These are phyloP conservation scores for Xylaria arbuscula DNA, from an alignment of 2,329 filamentous ascomycete genomes.

Conservation along the genomic window DNA sequence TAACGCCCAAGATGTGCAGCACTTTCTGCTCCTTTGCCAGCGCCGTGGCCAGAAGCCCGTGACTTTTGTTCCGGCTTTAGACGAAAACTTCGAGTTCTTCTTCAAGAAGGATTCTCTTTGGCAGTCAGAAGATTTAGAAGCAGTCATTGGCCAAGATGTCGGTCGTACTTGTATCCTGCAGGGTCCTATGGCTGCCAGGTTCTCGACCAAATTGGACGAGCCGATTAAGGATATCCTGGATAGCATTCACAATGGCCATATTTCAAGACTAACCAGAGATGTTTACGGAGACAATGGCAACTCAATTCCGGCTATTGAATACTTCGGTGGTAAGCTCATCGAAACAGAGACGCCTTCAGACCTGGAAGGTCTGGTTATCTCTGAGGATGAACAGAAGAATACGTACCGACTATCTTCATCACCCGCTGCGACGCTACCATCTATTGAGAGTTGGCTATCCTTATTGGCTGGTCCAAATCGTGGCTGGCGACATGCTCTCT, in stretches of 20 bases:
- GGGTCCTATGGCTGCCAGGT: slow-evolving; percentile 91
- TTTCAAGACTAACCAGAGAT: slow-evolving; percentile 80
- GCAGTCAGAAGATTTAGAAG: slow-evolving; percentile 98
- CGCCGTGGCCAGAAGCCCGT: slow-evolving; percentile 94
- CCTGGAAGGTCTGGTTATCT: slow-evolving; percentile 86
- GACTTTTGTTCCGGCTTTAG: slow-evolving; percentile 93
- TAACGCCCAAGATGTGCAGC: slow-evolving; percentile 97
- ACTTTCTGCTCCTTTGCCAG: slow-evolving; percentile 93
- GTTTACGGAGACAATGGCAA: slow-evolving; percentile 79
- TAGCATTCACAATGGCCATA: slow-evolving; percentile 88
- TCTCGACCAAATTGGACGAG: slow-evolving; percentile 89
- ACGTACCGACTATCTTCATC: slow-evolving; percentile 85
- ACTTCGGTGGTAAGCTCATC: slow-evolving; percentile 90
- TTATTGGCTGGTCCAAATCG: slow-evolving; percentile 86
- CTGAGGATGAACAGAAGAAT: slow-evolving; percentile 81
- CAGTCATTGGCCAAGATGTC: slow-evolving; percentile 95
- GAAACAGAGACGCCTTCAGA: slow-evolving; percentile 78
- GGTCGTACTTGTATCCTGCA: slow-evolving; percentile 96
- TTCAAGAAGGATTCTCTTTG: slow-evolving; percentile 99
- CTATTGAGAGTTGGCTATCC: slow-evolving; percentile 84
- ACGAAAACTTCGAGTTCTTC: slow-evolving; percentile 98
- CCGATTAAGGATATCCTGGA: slow-evolving; percentile 96
- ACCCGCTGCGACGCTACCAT: slow-evolving; percentile 78
- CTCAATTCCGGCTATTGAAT: slow-evolving; percentile 86
- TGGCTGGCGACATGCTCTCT: slow-evolving; percentile 94